Base-by-base conservation (phyloP, 768 basidiomycete species). In the Hypsizygus marmoreus region DNA sequence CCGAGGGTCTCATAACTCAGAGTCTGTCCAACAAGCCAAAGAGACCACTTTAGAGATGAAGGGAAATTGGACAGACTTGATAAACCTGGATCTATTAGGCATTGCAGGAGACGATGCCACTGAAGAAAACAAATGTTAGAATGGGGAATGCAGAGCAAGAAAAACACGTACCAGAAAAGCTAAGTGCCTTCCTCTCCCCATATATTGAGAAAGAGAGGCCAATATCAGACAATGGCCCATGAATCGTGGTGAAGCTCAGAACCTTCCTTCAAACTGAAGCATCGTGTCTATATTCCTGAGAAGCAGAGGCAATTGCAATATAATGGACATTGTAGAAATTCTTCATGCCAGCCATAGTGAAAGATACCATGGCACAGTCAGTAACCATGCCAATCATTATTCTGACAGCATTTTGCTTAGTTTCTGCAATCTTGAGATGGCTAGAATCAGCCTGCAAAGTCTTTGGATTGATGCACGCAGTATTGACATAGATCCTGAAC, bases 361-460 rank as follows among this genome's bases (percentile, higher is more conserved):
- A 19, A n/a, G 12, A 20, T 3, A 49, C 33, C 6, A 49, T n/a
- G 16, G 10, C 13, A 28, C 41, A 43, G 2, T 49, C 48, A 3
- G 48, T 49, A 10, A 43, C 33, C 32, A 43, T 28, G 11, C 48
- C 48, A 9, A 49, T 14, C 48, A 49, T 49, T 10, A 49, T 35
- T 1, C 42, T 31, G 2, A 44, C 22, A 2, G 42, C 48, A 17
- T 36, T 26, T 5, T 31, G 22, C 12, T 36, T 44, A 8, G 40
- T 37, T 7, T 22, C 34, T 13, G 48, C 32, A 2, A 48, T 3
- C n/a, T 42, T 24, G 16, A 41, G 16, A 10, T 34, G 26, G 8
- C 14, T 14, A 4, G 23, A 11, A 3, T 48, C 42, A 6, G 29
- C 6, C 13, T n/a, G 23, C 4, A 49, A 35, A 4, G 12, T 17